Base-by-base conservation (phyloP, 306 rosid species). In the Acacia crassicarpa region DNA sequence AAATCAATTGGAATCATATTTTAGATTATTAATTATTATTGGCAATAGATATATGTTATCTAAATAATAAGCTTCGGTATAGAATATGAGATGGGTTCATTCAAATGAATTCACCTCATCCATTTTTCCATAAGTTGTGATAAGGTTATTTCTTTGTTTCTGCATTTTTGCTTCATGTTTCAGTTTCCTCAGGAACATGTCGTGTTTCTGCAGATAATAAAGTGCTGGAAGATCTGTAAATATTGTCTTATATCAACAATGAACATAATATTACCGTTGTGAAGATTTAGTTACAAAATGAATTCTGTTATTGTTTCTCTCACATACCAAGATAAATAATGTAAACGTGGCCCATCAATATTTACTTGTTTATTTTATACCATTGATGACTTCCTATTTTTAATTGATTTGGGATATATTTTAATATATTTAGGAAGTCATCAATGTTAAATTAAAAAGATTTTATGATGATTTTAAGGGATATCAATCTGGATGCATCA, bases 81-180 rank as follows among this genome's bases (percentile, higher is more conserved):
- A 56, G 32, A 41, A 54, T 43, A 41, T 81, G 70, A 32, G 69
- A 3, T 20, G 51, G 53, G 53, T 40, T 40, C 53, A 10, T 69
- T 20, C 4, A 41, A 32, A 40, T 41, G 53, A 69, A 67, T 44
- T 56, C 16, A 68, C 30, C 74, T 83, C 15, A 32, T 78, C 16
- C 49, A 38, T 56, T 82, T 82, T 82, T 13, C 19, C 12, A 2
- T 70, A 9, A 62, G 78, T 72, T 48, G 45, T 25, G 25, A 53
- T 69, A 44, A 44, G 15, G 48, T 67, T 62, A 16, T 8, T 67
- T 67, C 33, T 38, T 14, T 77, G 22, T 3, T 16, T 51, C 14
- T 16, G 58, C 58, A 5, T 51, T 13, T 10, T 49, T 32, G 8
- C 22, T 46, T 66, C 35, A 23, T 22, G 16, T 58, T 58, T 75